Evolutionary conservation across 2,329 filamentous ascomycete genomes (phyloP).

Genomic region (Verticillium albo-atrum): DNA sequence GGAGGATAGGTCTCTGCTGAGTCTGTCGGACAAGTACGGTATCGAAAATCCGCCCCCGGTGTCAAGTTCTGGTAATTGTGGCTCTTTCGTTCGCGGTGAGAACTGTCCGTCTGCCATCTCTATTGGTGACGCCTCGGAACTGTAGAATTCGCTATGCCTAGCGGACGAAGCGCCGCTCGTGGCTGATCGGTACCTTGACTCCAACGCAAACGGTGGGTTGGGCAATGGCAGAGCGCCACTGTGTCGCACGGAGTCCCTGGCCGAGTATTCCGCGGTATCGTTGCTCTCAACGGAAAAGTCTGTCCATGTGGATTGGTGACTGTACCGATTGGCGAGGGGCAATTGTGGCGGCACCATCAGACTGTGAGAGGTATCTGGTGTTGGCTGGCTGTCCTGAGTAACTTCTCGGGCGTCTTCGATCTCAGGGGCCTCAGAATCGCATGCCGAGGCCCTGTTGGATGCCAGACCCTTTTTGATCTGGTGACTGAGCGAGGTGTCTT

Average conservation of each 20-base stretch:
- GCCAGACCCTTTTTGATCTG: conserved; percentile 10
- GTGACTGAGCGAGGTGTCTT: background rate
- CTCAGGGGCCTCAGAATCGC: conserved; percentile 25
- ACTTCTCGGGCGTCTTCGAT: conserved; percentile 8
- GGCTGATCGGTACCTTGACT: conserved; percentile 1
- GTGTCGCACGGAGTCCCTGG: conserved; percentile 7
- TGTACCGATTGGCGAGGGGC: conserved; percentile 40
- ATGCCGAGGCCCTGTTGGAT: conserved; percentile 33
- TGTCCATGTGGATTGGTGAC: conserved; percentile 57
- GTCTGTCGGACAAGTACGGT: conserved; percentile 36
- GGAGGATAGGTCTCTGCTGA: conserved; percentile 21
- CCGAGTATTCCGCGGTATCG: conserved; percentile 31
- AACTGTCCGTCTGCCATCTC: conserved; percentile 12
- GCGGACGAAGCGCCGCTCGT: conserved; percentile 11
- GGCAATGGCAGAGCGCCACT: conserved; percentile 7
- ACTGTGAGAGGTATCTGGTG: conserved; percentile 35
- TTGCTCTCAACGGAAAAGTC: conserved; percentile 54
- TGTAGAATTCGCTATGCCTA: conserved; percentile 16
- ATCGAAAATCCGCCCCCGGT: conserved; percentile 46
- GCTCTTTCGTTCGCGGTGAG: conserved; percentile 18
- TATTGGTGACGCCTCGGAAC: conserved; percentile 26
- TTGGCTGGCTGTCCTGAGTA: conserved; percentile 11
- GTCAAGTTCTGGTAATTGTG: conserved; percentile 46
- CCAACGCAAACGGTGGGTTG: conserved; percentile 12
- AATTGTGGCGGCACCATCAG: conserved; percentile 42